These are phyloP conservation scores for Pseudevernia furfuracea DNA, from an alignment of 495 filamentous ascomycete species.

Conservation along the genomic window DNA sequence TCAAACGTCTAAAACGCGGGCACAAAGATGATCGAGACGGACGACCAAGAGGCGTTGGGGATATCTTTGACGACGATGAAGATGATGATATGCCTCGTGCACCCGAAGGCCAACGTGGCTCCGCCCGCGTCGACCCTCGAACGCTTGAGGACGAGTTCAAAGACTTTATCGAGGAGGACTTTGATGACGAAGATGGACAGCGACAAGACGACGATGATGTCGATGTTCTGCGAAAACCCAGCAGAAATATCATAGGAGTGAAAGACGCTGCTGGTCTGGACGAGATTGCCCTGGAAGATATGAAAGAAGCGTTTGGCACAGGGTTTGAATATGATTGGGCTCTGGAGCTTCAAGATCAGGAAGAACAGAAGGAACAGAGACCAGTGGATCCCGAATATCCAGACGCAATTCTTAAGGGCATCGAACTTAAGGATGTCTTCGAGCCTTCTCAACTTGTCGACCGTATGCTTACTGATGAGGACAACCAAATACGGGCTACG, in stretches of 20 bases:
- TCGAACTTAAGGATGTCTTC: constrained; percentile 97
- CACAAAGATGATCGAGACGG: constrained; percentile 62
- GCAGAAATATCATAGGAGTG: constrained; percentile 55
- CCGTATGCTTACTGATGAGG: constrained; percentile 89
- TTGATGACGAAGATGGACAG: constrained; percentile 77
- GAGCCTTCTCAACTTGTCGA: constrained; percentile 91
- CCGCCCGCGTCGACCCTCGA: constrained; percentile 38
- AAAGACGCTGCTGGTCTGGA: constrained; percentile 69
- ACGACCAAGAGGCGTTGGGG: constrained; percentile 63
- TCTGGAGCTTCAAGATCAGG: constrained; percentile 67
- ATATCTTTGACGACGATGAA: constrained; percentile 96
- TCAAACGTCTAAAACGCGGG: constrained; percentile 91
- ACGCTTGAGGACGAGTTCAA: constrained; percentile 78
- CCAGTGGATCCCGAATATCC: constrained; percentile 48
- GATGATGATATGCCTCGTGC: constrained; percentile 51
- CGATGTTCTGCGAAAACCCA: constrained; percentile 68
- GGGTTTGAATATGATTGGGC: constrained; percentile 94
- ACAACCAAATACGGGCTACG: constrained; percentile 74
- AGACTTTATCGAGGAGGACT: constrained; percentile 96
- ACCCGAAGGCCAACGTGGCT: constrained; percentile 28
- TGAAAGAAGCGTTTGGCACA: constrained; percentile 90
- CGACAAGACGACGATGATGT: constrained; percentile 73
- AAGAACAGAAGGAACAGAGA: constrained; percentile 51
- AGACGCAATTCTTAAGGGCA: constrained; percentile 33
- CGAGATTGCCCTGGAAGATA: constrained; percentile 85